These are phyloP conservation scores for Fusarium hostae DNA, from an alignment of 2,329 filamentous ascomycete genomes.

Conservation along the genomic window DNA sequence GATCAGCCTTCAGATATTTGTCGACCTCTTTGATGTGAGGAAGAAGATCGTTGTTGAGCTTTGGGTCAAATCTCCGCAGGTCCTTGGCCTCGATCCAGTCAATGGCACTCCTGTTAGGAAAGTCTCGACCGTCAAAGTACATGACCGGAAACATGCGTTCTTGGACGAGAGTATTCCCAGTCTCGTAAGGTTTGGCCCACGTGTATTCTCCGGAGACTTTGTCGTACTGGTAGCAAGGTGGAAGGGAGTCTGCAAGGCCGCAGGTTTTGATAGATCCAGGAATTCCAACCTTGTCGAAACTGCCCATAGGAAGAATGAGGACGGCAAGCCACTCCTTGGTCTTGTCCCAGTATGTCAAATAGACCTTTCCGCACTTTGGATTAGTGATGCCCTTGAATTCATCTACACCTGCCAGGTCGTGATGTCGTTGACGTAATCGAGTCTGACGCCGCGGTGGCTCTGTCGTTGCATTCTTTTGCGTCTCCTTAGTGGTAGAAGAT, in stretches of 20 bases:
- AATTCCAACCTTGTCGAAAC: conserved; percentile 1
- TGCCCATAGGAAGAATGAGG: conserved; percentile 3
- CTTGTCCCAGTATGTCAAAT: conserved; percentile 8
- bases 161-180: conserved; percentile 1
- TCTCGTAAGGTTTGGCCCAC: conserved; percentile 23
- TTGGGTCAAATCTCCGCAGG: conserved; percentile 17
- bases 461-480: not conserved
- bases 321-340: conserved; percentile 19
- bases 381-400: conserved; percentile 5
- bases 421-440: not conserved
- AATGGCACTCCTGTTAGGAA: conserved; percentile 32
- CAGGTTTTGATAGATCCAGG: conserved; percentile 1
- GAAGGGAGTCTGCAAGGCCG: not conserved
- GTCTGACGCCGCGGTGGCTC: not conserved
- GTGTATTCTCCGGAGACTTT: not conserved
- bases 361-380: conserved; percentile 4
- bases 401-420: not conserved
- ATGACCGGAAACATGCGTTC: conserved; percentile 35
- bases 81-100: conserved; percentile 34
- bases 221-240: not conserved
- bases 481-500: not conserved
- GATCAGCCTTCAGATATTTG: not conserved
- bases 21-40: conserved; percentile 5
- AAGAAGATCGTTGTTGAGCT: not conserved
- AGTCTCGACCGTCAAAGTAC: conserved; percentile 35